A percentile compares a stretch with the other conserved stretches of the same genome.
Conservation (phyloP, 495 filamentous ascomycete genomes). For the Chaetomium cochliodes region DNA sequence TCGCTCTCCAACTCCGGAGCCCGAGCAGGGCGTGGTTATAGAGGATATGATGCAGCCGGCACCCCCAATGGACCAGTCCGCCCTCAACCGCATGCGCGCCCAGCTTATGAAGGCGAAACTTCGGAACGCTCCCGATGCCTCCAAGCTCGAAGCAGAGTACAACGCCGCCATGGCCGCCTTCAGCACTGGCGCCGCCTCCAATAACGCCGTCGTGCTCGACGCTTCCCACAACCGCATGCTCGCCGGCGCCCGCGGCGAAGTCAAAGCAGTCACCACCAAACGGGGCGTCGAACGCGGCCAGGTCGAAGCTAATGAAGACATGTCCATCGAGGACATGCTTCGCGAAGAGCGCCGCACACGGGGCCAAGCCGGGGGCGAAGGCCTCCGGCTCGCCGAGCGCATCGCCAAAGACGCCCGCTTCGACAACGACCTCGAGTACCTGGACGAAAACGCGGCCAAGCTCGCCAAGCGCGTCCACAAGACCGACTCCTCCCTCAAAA, state of each 20-base stretch:
- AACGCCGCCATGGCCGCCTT: conserved; percentile 66
- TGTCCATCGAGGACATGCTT: conserved; percentile 95
- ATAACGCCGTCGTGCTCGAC: conserved; percentile 73
- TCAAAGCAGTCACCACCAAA: conserved; percentile 70
- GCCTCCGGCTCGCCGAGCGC: conserved; percentile 76
- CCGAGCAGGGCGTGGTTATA: conserved; percentile 47
- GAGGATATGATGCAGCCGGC: conserved; percentile 46
- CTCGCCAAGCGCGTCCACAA: conserved; percentile 87
- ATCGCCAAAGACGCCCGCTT: conserved; percentile 93
- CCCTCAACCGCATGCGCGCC: conserved; percentile 85
- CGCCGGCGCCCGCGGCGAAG: conserved; percentile 72
- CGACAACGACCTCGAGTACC: conserved; percentile 89
- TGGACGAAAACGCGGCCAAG: conserved; percentile 93
- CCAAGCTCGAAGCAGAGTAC: conserved; percentile 81
- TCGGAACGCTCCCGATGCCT: conserved; percentile 66
- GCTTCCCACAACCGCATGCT: conserved; percentile 88
- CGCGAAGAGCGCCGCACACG: conserved; percentile 82
- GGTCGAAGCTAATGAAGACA: conserved; percentile 89
- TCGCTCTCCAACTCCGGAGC: conserved; percentile 21
- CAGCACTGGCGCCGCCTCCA: conserved; percentile 46
- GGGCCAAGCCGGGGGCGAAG: conserved; percentile 77
- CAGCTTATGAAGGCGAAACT: conserved; percentile 93
- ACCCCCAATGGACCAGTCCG: conserved; percentile 64
- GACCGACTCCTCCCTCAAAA: conserved; percentile 84
- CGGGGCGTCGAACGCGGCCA: conserved; percentile 75